These are phyloP conservation scores for Pseudogymnoascus pannorum DNA, from an alignment of 2,329 filamentous ascomycete species.

Conservation along the genomic window DNA sequence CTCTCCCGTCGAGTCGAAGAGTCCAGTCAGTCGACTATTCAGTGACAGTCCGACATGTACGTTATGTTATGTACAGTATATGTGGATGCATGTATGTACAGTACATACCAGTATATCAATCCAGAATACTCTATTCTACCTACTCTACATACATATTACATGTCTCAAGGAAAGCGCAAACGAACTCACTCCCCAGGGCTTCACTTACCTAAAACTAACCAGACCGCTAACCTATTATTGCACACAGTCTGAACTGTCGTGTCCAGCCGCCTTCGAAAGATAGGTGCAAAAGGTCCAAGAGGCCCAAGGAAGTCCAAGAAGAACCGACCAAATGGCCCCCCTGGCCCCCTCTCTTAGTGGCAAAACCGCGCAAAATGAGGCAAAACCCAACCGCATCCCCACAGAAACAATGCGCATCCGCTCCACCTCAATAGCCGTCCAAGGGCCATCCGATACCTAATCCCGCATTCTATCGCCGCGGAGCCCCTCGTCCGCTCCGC, in stretches of 20 bases:
- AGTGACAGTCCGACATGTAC: neutral
- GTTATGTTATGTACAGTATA: neutral
- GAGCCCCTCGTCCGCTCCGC: neutral
- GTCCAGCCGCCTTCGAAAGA: neutral
- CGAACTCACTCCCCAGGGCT: neutral
- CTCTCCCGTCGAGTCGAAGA: neutral
- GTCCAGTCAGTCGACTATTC: neutral
- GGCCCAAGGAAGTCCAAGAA: neutral
- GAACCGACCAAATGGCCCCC: neutral
- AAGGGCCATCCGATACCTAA: slow-evolving; percentile 2
- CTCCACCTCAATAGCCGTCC: neutral
- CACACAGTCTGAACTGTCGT: neutral
- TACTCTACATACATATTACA: neutral
- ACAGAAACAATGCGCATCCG: neutral
- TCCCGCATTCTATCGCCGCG: neutral
- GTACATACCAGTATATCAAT: neutral
- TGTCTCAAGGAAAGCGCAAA: neutral
- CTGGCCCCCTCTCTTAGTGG: neutral
- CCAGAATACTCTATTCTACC: neutral
- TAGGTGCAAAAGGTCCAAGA: neutral
- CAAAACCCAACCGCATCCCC: neutral
- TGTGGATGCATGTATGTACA: neutral
- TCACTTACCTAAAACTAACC: slow-evolving; percentile 1
- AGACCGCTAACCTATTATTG: neutral
- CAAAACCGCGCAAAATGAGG: neutral